Conservation (phyloP, 805 yeast genomes). For the Starmerella ratchasimensis region DNA sequence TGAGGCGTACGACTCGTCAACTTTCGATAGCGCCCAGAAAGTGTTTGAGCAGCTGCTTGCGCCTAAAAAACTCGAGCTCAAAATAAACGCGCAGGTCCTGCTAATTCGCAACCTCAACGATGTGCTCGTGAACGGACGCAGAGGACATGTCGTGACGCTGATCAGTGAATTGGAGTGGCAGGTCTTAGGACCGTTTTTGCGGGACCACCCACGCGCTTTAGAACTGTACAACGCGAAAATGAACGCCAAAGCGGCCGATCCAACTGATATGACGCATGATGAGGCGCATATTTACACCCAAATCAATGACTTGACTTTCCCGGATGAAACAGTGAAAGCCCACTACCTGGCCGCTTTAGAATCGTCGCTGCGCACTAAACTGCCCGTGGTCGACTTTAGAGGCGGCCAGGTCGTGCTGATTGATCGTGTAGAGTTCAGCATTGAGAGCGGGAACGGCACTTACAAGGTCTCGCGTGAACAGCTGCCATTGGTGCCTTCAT, state of each 20-base stretch:
- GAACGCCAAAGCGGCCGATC: slow-evolving; percentile 3
- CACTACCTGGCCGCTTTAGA: slow-evolving; percentile 5
- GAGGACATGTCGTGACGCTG: slow-evolving; percentile 58
- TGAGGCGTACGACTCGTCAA: slow-evolving; percentile 34
- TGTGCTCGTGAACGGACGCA: slow-evolving; percentile 72
- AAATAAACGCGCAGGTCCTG: slow-evolving; percentile 87
- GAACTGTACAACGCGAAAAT: slow-evolving; percentile 16
- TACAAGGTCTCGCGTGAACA: slow-evolving; percentile 52
- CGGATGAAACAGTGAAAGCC: slow-evolving; percentile 5
- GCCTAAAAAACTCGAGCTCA: slow-evolving; percentile 45
- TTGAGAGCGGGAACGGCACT: slow-evolving; percentile 8
- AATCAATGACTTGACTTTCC: slow-evolving; percentile 8
- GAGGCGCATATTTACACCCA: slow-evolving; percentile 4
- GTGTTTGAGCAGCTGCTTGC: slow-evolving; percentile 59
- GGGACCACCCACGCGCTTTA: slow-evolving; percentile 6
- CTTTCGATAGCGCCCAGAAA: slow-evolving; percentile 21
- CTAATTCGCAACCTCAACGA: slow-evolving; percentile 58
- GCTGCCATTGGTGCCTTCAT: slow-evolving; percentile 73
- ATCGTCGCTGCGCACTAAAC: slow-evolving; percentile 5
- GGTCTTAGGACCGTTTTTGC: slow-evolving; percentile 7
- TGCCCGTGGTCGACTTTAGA: slow-evolving; percentile 20
- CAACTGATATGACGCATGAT: not conserved
- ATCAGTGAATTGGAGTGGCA: slow-evolving; percentile 20
- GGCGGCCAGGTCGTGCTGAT: slow-evolving; percentile 11
- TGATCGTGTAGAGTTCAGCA: slow-evolving; percentile 12